These are phyloP conservation scores for Mucor indicus DNA, from an alignment of 371 early-diverging fungal genomes.

Conservation along the genomic window DNA sequence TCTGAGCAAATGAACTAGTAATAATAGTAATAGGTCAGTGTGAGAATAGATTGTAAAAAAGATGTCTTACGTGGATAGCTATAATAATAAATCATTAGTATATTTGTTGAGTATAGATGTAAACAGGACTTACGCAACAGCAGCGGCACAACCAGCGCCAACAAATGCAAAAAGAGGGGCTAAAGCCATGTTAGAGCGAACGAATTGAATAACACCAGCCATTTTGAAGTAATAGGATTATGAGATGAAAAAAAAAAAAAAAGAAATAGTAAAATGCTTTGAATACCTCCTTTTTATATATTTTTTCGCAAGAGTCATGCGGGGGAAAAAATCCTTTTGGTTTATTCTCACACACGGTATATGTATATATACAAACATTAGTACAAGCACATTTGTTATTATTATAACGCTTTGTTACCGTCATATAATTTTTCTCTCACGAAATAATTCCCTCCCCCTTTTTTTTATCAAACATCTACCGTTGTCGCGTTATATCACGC, in stretches of 20 bases:
- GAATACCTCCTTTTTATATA: neutral
- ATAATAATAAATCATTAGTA: neutral
- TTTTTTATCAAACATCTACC: no score
- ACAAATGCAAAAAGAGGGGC: constrained; percentile 44
- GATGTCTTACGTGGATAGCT: constrained; percentile 19
- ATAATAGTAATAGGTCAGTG: no score
- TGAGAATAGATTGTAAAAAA: constrained; percentile 1
- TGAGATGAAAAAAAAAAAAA: constrained; percentile 5
- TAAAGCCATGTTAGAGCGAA: constrained; percentile 40
- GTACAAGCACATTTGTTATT: no score
- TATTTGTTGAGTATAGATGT: neutral
- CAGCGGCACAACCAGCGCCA: constrained; percentile 45
- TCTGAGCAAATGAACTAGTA: constrained; percentile 34
- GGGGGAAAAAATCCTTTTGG: no score
- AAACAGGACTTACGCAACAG: constrained; percentile 32
- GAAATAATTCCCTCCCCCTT: no score
- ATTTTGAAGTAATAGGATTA: constrained; percentile 11
- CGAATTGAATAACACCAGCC: constrained; percentile 16
- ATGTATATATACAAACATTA: no score
- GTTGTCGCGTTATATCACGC: no score
- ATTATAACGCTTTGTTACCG: no score
- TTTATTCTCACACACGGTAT: no score
- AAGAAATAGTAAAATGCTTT: neutral
- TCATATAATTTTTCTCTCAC: no score
- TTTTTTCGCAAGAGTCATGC: no score